Base-by-base conservation (phyloP, 1,284 basidiomycete genomes). In the Laetiporus sulphureus region DNA sequence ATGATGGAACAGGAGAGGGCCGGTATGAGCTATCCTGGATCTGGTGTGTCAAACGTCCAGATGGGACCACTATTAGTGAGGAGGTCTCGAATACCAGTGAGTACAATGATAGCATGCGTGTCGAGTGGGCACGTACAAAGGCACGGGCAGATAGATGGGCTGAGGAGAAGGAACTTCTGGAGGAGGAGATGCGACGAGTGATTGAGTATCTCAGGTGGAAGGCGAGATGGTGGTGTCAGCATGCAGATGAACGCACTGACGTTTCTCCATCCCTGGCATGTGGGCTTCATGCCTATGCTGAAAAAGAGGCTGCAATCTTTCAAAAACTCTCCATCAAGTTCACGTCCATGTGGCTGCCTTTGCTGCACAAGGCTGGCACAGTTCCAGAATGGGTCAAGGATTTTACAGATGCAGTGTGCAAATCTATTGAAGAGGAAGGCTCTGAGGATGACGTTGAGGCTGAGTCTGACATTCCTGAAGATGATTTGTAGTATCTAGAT, bases 121-220 rank as follows among this genome's bases (percentile, higher is more conserved):
- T 42, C 0, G 44, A 51, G 20, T 53, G 46, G 49, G 42, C 44
- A 4, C 40, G 40, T 1, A 27, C 24, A 5, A 19, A 33, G 10
- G 51, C 49, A 2, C 44, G 47, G 1, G 41, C 42, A 0, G 33
- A 42, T 3, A 40, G 49, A 0, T 53, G 51, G 49, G 16, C 15
- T n/a, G 49, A 53, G 34, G 51, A 53, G n/a, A 32, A 34, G 1
- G 10, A 29, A 4, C 37, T 51, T 0, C 24, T 51, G 0, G 6
- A 37, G 2, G 51, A 53, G 37, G 51, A 53, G 35, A 53, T 53
- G 51, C 29, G 44, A 3, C 45, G 49, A 2, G 38, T 45, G 0
- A 11, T 51, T 11, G 36, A 3, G 27, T 50, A 33, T 22, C 35
- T 44, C 12, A 18, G 32, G 11, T 47, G 46, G 43, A 44, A 45